Evolutionary conservation across 257 asterid species (phyloP).

Genomic region (Paraleonurus japonicus): DNA sequence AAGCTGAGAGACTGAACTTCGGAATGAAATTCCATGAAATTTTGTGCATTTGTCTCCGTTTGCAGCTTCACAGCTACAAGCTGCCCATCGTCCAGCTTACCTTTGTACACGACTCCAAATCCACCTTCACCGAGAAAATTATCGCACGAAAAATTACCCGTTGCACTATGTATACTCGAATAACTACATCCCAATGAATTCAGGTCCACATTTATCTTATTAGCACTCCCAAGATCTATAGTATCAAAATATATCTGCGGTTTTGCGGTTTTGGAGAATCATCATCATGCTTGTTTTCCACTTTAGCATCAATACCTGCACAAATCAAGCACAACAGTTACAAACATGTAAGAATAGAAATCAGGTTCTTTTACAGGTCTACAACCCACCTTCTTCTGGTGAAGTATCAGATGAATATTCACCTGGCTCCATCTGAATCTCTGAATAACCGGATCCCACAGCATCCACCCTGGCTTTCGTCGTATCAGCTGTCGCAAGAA

Average conservation of each 20-base stretch:
- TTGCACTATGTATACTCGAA: constrained; percentile 52
- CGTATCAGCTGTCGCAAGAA: constrained; percentile 26
- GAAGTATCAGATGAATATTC: constrained; percentile 40
- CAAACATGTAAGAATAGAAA: neutral
- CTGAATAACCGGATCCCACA: constrained; percentile 44
- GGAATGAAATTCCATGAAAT: constrained; percentile 45
- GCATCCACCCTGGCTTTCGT: constrained; percentile 38
- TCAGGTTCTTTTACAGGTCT: constrained; percentile 25
- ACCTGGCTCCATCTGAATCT: constrained; percentile 54
- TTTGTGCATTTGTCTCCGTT: constrained; percentile 49
- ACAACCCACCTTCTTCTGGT: constrained; percentile 54
- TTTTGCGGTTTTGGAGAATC: constrained; percentile 23
- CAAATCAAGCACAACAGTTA: neutral
- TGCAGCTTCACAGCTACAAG: constrained; percentile 60
- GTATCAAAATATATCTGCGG: constrained; percentile 25
- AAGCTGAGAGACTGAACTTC: constrained; percentile 44
- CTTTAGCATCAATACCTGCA: constrained; percentile 33
- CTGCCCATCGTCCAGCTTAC: constrained; percentile 56
- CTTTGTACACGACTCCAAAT: constrained; percentile 59
- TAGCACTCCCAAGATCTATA: constrained; percentile 27
- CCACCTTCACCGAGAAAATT: constrained; percentile 65
- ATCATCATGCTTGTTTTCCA: constrained; percentile 24
- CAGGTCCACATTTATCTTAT: constrained; percentile 41
- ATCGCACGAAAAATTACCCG: constrained; percentile 51
- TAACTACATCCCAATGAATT: constrained; percentile 50